Percentiles rank a stretch among this genome's conserved stretches.
phyloP scores from a whole-genome alignment of 169 alveolate genomes.

The Ichthyophthirius multifiliis region DNA sequence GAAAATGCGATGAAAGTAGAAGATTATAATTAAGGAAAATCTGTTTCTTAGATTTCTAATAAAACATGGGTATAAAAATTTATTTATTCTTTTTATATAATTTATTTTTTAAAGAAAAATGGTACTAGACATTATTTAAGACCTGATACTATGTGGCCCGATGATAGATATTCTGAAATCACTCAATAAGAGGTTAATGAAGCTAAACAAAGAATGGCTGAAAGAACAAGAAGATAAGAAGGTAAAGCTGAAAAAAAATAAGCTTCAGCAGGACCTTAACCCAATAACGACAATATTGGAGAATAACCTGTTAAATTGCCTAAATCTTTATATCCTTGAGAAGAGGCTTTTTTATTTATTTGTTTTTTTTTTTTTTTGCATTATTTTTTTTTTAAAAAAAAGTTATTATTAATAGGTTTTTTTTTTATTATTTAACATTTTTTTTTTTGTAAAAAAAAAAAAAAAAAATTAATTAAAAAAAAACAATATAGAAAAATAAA shows the following conservation, averaged over 20 bases:
- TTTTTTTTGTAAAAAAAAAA: no score
- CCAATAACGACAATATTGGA: background rate
- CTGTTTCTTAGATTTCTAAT: constrained; percentile 21
- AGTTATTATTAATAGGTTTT: no score
- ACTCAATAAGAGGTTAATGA: constrained; percentile 34
- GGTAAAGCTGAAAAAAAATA: background rate
- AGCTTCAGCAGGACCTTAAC: background rate
- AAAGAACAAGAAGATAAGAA: constrained; percentile 10
- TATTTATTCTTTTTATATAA: background rate
- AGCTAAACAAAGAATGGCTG: constrained; percentile 34
- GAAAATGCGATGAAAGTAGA: constrained; percentile 8
- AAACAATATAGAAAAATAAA: no score
- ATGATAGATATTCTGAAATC: constrained; percentile 33
- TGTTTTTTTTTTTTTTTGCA: no score
- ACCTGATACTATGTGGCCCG: constrained; percentile 50
- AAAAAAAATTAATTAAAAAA: no score
- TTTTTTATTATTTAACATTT: no score
- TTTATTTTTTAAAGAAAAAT: background rate
- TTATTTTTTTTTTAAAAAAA: no score
- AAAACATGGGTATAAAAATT: constrained; percentile 28
- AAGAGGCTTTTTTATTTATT: no score
- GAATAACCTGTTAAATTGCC: constrained; percentile 8
- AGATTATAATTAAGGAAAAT: constrained; percentile 31
- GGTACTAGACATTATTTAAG: constrained; percentile 37
- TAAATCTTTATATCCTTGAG: constrained; percentile 13